Base-by-base conservation (phyloP, 345 rosid genomes). In the Passiflora organensis region DNA sequence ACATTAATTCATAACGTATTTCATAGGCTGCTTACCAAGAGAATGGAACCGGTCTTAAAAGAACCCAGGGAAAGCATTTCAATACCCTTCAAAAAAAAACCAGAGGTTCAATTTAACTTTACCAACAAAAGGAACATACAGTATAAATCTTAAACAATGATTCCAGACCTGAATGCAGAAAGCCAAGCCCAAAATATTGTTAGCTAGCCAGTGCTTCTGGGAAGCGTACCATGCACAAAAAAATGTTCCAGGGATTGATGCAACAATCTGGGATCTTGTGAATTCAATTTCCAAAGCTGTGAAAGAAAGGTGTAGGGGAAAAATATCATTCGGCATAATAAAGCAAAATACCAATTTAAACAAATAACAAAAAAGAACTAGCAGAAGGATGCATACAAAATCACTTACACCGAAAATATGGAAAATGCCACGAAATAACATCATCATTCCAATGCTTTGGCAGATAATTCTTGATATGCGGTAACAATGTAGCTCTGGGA, bases 21-120 rank as follows among this genome's bases (percentile, higher is more conserved):
- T n/a, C n/a, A n/a, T 43, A 45, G 23, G 6, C 53, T 58, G 54
- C 76, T 80, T 81, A 89, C 96, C 91, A 93, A 70, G 54, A 89
- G 95, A 62, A 93, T 89, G 65, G 88, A 96, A 56, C 99, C 99
- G 56, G 97, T 93, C 79, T 87, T 89, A 54, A 93, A 93, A 37
- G 99, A 85, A 37, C 96, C 97, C 50, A 94, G 97, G 67, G 96
- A 89, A 65, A 94, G 97, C 96, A 89, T 93, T 80, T 93, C 99
- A 76, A 89, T 93, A 51, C 99, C 99, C 99, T 93, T 71, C 46
- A 68, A 62, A 45, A 59, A 12, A 48, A 32, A 28, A 16, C 5
- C 41, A 4, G 6, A 47, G n/a, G 17, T 24, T 14, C 53, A 47
- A 2, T 17, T 6, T 11, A 14, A 4, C 12, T 41, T 25, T 32